A percentile compares a stretch with the other conserved stretches of the same genome.
These are phyloP conservation scores for Puccinia novopanici DNA, from an alignment of 1,284 basidiomycete genomes.

Conservation along the genomic window DNA sequence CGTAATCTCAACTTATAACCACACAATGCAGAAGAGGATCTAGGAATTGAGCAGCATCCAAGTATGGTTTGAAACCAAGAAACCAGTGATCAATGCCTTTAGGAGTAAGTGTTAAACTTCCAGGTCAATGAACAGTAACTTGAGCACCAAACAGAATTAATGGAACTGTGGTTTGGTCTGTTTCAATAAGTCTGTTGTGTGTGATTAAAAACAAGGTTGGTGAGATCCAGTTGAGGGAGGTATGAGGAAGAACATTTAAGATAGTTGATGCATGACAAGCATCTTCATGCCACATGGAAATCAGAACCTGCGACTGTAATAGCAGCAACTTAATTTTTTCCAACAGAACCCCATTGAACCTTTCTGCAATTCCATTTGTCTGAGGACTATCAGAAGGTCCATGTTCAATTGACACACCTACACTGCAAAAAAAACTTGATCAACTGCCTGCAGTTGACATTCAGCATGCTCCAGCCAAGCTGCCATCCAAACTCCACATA, in stretches of 20 bases:
- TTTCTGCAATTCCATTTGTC: conserved; percentile 1
- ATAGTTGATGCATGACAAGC: neutral
- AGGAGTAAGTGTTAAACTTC: neutral
- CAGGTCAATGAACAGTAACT: neutral
- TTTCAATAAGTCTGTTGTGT: neutral
- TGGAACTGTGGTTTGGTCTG: neutral
- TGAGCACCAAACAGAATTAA: neutral
- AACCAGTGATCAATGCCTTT: neutral
- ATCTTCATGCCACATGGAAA: neutral
- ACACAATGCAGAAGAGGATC: neutral
- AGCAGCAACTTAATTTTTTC: neutral
- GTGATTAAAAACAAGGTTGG: neutral
- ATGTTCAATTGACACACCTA: neutral
- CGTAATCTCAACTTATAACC: conserved; percentile 17
- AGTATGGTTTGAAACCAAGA: conserved; percentile 17
- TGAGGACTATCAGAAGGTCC: conserved; percentile 4
- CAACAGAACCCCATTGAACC: neutral
- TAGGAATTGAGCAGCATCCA: conserved; percentile 17
- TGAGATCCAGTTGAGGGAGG: neutral
- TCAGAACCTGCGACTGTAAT: neutral
- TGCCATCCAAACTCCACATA: neutral
- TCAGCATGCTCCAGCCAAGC: neutral
- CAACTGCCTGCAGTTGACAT: too few species aligned
- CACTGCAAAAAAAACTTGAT: too few species aligned
- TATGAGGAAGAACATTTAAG: neutral